These are phyloP conservation scores for Alternaria novae-zelandiae DNA, from an alignment of 2,329 filamentous ascomycete species.

Conservation along the genomic window DNA sequence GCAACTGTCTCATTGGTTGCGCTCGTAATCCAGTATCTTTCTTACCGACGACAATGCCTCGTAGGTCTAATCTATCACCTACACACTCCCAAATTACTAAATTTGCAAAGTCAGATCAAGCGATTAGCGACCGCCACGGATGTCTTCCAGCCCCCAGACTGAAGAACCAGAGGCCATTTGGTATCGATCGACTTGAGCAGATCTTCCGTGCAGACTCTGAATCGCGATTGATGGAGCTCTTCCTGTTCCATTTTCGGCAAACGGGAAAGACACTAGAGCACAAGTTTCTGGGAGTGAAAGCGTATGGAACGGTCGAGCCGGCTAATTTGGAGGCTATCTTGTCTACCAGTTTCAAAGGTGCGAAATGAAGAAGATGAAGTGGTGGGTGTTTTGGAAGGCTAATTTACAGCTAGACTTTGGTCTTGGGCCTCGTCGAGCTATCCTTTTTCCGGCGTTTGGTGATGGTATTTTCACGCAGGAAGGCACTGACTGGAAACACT, in stretches of 20 bases:
- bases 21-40: background rate
- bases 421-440: slow-evolving; percentile 40
- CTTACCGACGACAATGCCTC: background rate
- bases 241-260: slow-evolving; percentile 45
- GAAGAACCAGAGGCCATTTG: slow-evolving; percentile 25
- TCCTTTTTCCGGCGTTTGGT: slow-evolving; percentile 50
- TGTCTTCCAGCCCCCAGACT: slow-evolving; percentile 26
- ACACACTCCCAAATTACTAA: background rate
- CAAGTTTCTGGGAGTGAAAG: slow-evolving; percentile 24
- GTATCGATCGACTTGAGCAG: slow-evolving; percentile 30
- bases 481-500: slow-evolving; percentile 15
- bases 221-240: slow-evolving; percentile 36
- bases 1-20: background rate
- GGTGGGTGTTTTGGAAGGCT: too few relatives aligned
- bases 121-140: slow-evolving; percentile 15
- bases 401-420: slow-evolving; percentile 42
- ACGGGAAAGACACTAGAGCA: slow-evolving; percentile 35
- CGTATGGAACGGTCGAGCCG: slow-evolving; percentile 32
- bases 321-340: slow-evolving; percentile 32
- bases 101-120: slow-evolving; percentile 12
- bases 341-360: slow-evolving; percentile 27
- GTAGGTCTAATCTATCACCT: background rate
- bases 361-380: too few relatives aligned
- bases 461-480: slow-evolving; percentile 48
- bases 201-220: slow-evolving; percentile 28